Evolutionary conservation across 495 filamentous ascomycete genomes (phyloP).

Genomic region (Hypoxylon trugodes): DNA sequence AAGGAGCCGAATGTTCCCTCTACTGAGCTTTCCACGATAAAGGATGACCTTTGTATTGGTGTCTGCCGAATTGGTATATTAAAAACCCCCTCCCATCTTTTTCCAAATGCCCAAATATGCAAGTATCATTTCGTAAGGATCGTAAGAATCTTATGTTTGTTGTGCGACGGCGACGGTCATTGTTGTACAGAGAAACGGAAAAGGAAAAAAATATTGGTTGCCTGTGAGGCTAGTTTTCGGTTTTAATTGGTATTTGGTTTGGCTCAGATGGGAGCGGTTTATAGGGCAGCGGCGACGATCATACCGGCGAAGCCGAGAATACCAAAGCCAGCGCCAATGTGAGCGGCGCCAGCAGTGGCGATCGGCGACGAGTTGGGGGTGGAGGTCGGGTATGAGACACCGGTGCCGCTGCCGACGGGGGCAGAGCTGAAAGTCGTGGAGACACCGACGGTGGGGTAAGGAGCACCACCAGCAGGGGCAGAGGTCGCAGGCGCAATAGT

Average conservation of each 20-base stretch:
- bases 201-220: conserved; percentile 7
- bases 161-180: conserved; percentile 26
- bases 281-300: conserved; percentile 48
- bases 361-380: conserved; percentile 34
- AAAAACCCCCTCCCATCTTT: conserved; percentile 14
- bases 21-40: conserved; percentile 15
- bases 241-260: not conserved
- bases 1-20: conserved; percentile 2
- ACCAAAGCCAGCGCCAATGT: conserved; percentile 50
- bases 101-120: conserved; percentile 36
- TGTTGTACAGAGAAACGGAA: conserved; percentile 32
- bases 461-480: conserved; percentile 22
- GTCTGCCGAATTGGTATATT: conserved; percentile 7
- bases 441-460: conserved; percentile 37
- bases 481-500: conserved; percentile 20
- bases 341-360: conserved; percentile 48
- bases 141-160: conserved; percentile 50
- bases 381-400: conserved; percentile 38
- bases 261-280: too few species aligned
- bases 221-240: conserved; percentile 17
- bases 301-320: conserved; percentile 37
- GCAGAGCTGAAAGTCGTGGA: conserved; percentile 38
- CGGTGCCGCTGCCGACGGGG: conserved; percentile 42
- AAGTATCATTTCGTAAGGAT: conserved; percentile 51
- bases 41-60: conserved; percentile 14